Evolutionary conservation across 768 basidiomycete species (phyloP).

Genomic region (Tubosaeta brunneosetosa): DNA sequence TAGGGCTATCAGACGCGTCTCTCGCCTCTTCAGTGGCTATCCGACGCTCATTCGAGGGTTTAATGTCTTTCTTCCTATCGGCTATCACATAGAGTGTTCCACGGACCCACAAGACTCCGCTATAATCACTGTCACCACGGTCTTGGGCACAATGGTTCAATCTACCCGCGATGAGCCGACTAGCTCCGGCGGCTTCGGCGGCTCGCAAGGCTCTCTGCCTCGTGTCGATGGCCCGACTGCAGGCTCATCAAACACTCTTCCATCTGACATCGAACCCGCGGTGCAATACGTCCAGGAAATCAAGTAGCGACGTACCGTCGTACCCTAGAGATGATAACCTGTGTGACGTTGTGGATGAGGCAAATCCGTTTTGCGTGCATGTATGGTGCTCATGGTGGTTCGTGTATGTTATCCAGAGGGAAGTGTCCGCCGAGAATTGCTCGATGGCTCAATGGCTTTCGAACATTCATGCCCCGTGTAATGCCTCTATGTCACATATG

Average conservation of each 20-base stretch:
- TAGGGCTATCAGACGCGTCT: constrained; percentile 93
- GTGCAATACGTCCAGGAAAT: constrained; percentile 97
- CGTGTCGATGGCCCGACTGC: constrained; percentile 13
- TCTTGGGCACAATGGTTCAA: constrained; percentile 61
- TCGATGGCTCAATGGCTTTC: constrained; percentile 69
- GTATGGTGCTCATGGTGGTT: not conserved
- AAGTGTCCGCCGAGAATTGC: constrained; percentile 65
- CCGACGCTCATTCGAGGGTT: constrained; percentile 93
- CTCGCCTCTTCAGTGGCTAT: constrained; percentile 87
- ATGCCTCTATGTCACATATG: no score
- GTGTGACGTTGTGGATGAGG: constrained; percentile 60
- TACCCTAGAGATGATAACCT: constrained; percentile 68
- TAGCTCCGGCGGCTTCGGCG: constrained; percentile 33
- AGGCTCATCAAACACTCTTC: constrained; percentile 8
- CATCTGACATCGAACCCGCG: constrained; percentile 58
- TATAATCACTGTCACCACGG: constrained; percentile 75
- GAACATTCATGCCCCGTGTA: constrained; percentile 58
- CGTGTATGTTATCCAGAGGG: constrained; percentile 34
- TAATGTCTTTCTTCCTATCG: constrained; percentile 93
- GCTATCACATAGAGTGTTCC: constrained; percentile 87
- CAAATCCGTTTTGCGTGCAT: constrained; percentile 23
- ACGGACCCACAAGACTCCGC: constrained; percentile 58
- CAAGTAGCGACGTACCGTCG: constrained; percentile 80
- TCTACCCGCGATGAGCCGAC: constrained; percentile 44
- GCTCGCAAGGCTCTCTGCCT: constrained; percentile 34